These are phyloP conservation scores for Paecilomyces niveus DNA, from an alignment of 2,329 filamentous ascomycete genomes.

Conservation along the genomic window DNA sequence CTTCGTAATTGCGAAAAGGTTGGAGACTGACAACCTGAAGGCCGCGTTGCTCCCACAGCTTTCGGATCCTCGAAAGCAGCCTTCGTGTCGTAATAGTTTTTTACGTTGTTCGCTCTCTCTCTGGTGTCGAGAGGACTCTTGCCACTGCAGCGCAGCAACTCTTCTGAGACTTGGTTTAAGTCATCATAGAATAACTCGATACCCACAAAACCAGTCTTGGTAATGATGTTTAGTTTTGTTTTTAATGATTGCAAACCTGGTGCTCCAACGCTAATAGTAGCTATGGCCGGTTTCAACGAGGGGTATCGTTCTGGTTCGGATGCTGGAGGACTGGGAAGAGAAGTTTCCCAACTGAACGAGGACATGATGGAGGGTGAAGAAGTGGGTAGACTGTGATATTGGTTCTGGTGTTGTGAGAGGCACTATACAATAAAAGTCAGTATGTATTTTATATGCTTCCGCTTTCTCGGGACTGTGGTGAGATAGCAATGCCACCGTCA, in stretches of 20 bases:
- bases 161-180: background rate
- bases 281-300: background rate
- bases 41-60: no score
- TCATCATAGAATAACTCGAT: background rate
- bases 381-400: no score
- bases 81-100: no score
- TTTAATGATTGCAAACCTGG: background rate
- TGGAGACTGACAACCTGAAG: no score
- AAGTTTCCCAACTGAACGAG: background rate
- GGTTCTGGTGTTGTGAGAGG: no score
- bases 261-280: background rate
- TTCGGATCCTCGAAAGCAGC: no score
- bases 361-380: background rate
- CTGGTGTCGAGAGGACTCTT: slow-evolving; percentile 64
- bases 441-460: no score
- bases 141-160: slow-evolving; percentile 49
- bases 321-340: background rate
- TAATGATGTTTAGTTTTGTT: background rate
- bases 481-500: no score
- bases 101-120: no score
- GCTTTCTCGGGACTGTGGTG: no score
- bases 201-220: background rate
- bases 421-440: no score
- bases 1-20: no score
- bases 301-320: background rate